Percentiles rank a stretch among this genome's conserved stretches.
These are phyloP conservation scores for Ascomycota sp. DNA, from an alignment of 2,329 filamentous ascomycete species.

Conservation along the genomic window DNA sequence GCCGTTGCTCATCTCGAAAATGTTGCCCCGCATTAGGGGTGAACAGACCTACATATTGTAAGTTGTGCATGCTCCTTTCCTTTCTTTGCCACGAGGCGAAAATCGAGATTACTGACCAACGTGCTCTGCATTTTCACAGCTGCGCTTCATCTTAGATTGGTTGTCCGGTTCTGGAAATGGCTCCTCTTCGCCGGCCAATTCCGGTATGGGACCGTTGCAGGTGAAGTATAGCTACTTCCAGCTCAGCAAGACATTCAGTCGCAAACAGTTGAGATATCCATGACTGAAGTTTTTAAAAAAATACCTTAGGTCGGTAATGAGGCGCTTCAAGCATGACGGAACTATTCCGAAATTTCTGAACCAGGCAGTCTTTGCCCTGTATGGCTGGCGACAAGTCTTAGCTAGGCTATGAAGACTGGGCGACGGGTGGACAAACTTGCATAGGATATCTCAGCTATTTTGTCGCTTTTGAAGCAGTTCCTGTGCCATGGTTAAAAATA, in stretches of 20 bases:
- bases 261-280: no score
- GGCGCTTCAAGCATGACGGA: slow-evolving; percentile 77
- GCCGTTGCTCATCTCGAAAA: slow-evolving; percentile 52
- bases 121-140: slow-evolving; percentile 66
- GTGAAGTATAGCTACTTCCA: slow-evolving; percentile 27
- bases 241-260: no score
- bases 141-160: slow-evolving; percentile 66
- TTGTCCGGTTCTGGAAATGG: slow-evolving; percentile 63
- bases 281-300: slow-evolving; percentile 1
- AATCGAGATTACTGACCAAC: slow-evolving; percentile 35
- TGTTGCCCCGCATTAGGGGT: slow-evolving; percentile 57
- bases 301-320: slow-evolving; percentile 65
- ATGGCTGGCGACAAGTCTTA: slow-evolving; percentile 36
- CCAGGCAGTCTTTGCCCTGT: slow-evolving; percentile 72
- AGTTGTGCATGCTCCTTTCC: no score
- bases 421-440: slow-evolving; percentile 38
- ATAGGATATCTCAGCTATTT: slow-evolving; percentile 77
- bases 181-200: slow-evolving; percentile 46
- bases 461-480: slow-evolving; percentile 66
- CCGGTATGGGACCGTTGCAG: slow-evolving; percentile 22
- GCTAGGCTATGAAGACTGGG: neutral
- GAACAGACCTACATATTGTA: slow-evolving; percentile 37
- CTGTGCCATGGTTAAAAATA: slow-evolving; percentile 15
- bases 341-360: slow-evolving; percentile 91
- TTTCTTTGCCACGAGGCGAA: no score